Conservation (phyloP, 2,329 filamentous ascomycete species). For the Mycosphaerella arachidis region DNA sequence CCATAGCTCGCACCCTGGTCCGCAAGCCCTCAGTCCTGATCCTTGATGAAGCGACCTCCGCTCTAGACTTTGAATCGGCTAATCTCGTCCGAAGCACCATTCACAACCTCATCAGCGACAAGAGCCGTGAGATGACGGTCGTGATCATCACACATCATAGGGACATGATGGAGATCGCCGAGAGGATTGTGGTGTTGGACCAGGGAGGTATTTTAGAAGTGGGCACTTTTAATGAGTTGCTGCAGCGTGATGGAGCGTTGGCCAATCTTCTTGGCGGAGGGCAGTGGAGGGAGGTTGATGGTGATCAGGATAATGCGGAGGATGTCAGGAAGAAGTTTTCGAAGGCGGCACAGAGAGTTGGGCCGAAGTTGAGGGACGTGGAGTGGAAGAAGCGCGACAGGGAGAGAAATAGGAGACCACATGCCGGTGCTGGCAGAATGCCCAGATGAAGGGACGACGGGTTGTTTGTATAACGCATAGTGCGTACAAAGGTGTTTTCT, state of each 20-base stretch:
- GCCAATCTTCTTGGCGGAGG: conserved; percentile 38
- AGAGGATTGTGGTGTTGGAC: conserved; percentile 67
- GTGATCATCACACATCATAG: conserved; percentile 76
- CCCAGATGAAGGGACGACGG: neutral
- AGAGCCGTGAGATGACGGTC: conserved; percentile 54
- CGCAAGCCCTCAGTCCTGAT: conserved; percentile 68
- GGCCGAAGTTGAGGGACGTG: conserved; percentile 6
- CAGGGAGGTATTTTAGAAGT: conserved; percentile 63
- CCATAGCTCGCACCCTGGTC: conserved; percentile 74
- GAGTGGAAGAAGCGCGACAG: conserved; percentile 1
- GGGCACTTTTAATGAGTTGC: conserved; percentile 62
- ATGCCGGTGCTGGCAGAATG: neutral
- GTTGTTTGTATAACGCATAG: neutral
- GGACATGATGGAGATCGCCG: conserved; percentile 82
- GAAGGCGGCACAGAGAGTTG: neutral
- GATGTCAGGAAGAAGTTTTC: neutral
- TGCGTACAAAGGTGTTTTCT: neutral
- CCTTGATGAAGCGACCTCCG: conserved; percentile 81
- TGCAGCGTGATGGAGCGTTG: conserved; percentile 34
- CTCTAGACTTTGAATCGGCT: conserved; percentile 67
- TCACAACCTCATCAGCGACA: conserved; percentile 43
- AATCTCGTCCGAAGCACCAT: conserved; percentile 62
- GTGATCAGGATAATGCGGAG: neutral
- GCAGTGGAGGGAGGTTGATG: conserved; percentile 24
- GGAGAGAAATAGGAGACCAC: neutral